Base-by-base conservation (phyloP, 768 basidiomycete species). In the Coprinopsis cinerea region DNA sequence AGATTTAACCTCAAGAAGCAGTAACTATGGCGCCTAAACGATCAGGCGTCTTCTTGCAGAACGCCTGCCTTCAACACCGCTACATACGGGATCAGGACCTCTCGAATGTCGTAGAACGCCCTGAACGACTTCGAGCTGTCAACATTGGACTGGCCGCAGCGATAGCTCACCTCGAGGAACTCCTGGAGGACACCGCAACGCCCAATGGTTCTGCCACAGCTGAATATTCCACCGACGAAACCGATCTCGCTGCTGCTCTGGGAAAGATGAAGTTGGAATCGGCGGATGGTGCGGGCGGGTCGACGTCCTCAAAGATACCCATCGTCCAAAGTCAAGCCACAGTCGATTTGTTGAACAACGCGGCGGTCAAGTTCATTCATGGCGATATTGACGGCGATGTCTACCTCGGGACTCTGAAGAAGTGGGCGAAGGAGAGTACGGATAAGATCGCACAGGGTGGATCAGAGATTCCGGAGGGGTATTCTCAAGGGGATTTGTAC, bases 101-200 rank as follows among this genome's bases (percentile, higher is more conserved):
- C 0, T 89, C 88, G 1, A 71, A 73, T 39, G 83, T 96, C 47
- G 81, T 94, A n/a, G 95, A 98, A 62, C 77, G 91, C 9, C 94
- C 94, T 0, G 89, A 96, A 62, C 81, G 95, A 20, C 69, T 98
- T 23, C 79, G 85, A 43, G 93, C 93, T 0, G 81, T 97, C 44
- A 81, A 83, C 55, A 59, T 88, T 3, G 95, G 94, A 1, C 73
- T 96, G 6, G 77, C 92, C 2, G 86, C 87, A 5, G 89, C 86
- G 0, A 73, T 90, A 17, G 78, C 92, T 5, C 78, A 85, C 43
- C 67, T 92, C 3, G 85, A 89, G 56, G 72, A 71, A 43, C 48
- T 64, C 9, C 34, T 58, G 11, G 54, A 48, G 17, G 49, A 40
- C 17, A 18, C 20, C 10, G 35, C 48, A 27, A 44, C 40, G n/a